Conservation (phyloP, 306 rosid species). For the Fragaria iinumae region DNA sequence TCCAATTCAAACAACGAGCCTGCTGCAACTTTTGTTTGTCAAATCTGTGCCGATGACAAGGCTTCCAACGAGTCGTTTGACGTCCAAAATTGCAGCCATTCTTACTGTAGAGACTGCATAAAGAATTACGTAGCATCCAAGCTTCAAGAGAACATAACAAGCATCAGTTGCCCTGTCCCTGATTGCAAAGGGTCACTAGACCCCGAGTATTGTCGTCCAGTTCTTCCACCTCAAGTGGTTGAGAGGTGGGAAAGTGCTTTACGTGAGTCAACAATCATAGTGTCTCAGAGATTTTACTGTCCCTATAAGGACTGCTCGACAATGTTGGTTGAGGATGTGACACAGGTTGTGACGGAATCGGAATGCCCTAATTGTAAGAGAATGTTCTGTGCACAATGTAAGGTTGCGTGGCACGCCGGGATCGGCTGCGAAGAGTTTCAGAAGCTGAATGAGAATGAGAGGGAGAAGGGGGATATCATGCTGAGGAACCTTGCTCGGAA, state of each 20-base stretch:
- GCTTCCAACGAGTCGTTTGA: slow-evolving; percentile 21
- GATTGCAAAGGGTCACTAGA: slow-evolving; percentile 40
- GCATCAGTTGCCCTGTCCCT: slow-evolving; percentile 47
- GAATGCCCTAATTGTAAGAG: slow-evolving; percentile 62
- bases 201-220: slow-evolving; percentile 36
- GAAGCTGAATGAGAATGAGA: slow-evolving; percentile 35
- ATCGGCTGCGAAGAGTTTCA: slow-evolving; percentile 43
- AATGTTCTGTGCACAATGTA: slow-evolving; percentile 58
- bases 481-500: slow-evolving; percentile 34
- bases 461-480: slow-evolving; percentile 38
- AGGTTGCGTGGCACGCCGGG: slow-evolving; percentile 62
- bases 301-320: slow-evolving; percentile 63
- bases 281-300: slow-evolving; percentile 38
- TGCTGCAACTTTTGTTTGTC: slow-evolving; percentile 24
- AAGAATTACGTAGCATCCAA: slow-evolving; percentile 49
- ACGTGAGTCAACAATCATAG: slow-evolving; percentile 31
- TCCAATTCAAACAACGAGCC: neutral
- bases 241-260: slow-evolving; percentile 47
- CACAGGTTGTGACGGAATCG: slow-evolving; percentile 16
- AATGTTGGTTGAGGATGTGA: slow-evolving; percentile 33
- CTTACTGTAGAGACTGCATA: slow-evolving; percentile 49
- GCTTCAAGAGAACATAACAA: slow-evolving; percentile 38
- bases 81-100: slow-evolving; percentile 42
- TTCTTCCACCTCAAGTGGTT: slow-evolving; percentile 38
- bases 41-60: slow-evolving; percentile 40